Percentiles rank a stretch among this genome's conserved stretches.
These are phyloP conservation scores for Penicillium canariense DNA, from an alignment of 495 filamentous ascomycete genomes.

Conservation along the genomic window DNA sequence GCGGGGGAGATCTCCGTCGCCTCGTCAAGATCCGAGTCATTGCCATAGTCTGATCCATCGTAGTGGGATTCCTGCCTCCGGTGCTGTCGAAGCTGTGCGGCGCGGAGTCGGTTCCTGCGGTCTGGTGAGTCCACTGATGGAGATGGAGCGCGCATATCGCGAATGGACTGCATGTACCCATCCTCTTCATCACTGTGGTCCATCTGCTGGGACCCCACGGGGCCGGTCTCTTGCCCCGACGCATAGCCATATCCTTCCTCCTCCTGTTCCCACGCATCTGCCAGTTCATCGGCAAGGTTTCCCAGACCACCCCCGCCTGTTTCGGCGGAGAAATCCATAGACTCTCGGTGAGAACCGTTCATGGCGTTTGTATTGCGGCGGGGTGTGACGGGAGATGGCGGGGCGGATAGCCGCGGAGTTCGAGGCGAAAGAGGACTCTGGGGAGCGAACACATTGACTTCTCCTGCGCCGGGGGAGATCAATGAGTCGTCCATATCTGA, in stretches of 20 bases:
- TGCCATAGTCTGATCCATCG: slow-evolving; percentile 58
- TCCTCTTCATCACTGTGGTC: slow-evolving; percentile 37
- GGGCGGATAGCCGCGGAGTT: slow-evolving; percentile 52
- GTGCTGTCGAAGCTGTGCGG: slow-evolving; percentile 38
- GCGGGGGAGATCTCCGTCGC: slow-evolving; percentile 66
- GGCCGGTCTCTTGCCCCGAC: slow-evolving; percentile 41
- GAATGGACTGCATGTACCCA: slow-evolving; percentile 28
- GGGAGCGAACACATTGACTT: slow-evolving; percentile 33
- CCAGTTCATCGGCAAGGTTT: slow-evolving; percentile 76
- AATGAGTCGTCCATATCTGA: slow-evolving; percentile 59
- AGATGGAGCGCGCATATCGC: slow-evolving; percentile 28
- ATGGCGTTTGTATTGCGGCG: slow-evolving; percentile 52
- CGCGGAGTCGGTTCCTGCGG: slow-evolving; percentile 29
- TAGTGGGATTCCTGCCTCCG: slow-evolving; percentile 51
- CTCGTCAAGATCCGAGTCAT: slow-evolving; percentile 70
- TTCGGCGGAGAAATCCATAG: slow-evolving; percentile 43
- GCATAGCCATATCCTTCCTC: slow-evolving; percentile 49
- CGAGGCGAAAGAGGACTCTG: slow-evolving; percentile 41
- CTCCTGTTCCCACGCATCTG: slow-evolving; percentile 59
- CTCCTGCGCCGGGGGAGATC: slow-evolving; percentile 40
- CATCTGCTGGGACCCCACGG: slow-evolving; percentile 32
- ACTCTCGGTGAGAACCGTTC: slow-evolving; percentile 48
- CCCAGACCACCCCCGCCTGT: slow-evolving; percentile 61
- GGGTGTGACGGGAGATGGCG: slow-evolving; percentile 60
- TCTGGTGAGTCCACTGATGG: slow-evolving; percentile 29